These are phyloP conservation scores for Daldinia sp. DNA, from an alignment of 2,329 filamentous ascomycete species.

Conservation along the genomic window DNA sequence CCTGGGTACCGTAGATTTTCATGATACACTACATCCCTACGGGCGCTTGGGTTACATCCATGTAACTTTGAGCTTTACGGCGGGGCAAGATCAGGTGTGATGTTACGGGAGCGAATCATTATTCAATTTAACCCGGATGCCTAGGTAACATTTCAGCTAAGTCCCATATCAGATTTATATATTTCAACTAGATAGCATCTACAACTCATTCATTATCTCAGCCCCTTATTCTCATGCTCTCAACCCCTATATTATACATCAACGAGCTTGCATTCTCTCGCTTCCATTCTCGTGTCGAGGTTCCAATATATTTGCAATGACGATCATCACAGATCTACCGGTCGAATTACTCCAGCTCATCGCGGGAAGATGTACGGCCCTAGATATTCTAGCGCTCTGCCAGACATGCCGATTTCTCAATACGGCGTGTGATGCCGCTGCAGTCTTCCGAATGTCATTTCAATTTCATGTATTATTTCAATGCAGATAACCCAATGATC, in stretches of 20 bases:
- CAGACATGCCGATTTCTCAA: slow-evolving; percentile 33
- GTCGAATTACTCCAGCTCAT: slow-evolving; percentile 37
- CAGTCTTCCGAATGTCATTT: slow-evolving; percentile 36
- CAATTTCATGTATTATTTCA: slow-evolving; percentile 27
- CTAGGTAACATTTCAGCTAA: background rate
- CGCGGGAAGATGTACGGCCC: slow-evolving; percentile 29
- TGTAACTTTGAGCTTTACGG: background rate
- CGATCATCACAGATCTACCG: slow-evolving; percentile 22
- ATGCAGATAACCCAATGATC: background rate
- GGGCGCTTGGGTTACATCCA: background rate
- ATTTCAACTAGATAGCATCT: background rate
- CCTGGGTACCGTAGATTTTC: background rate
- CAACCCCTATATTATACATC: background rate
- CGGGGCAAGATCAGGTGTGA: background rate
- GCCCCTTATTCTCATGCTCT: background rate
- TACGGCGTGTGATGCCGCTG: slow-evolving; percentile 24
- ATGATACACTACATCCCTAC: background rate
- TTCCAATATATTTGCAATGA: slow-evolving; percentile 14
- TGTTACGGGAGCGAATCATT: background rate
- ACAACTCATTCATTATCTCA: background rate
- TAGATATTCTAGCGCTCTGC: slow-evolving; percentile 32
- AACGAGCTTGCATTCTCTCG: background rate
- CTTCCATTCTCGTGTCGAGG: background rate
- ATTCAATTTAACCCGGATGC: background rate
- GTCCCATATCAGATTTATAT: background rate